These are phyloP conservation scores for Sungouiozyma ichnusensis DNA, from an alignment of 805 yeast genomes.

Conservation along the genomic window DNA sequence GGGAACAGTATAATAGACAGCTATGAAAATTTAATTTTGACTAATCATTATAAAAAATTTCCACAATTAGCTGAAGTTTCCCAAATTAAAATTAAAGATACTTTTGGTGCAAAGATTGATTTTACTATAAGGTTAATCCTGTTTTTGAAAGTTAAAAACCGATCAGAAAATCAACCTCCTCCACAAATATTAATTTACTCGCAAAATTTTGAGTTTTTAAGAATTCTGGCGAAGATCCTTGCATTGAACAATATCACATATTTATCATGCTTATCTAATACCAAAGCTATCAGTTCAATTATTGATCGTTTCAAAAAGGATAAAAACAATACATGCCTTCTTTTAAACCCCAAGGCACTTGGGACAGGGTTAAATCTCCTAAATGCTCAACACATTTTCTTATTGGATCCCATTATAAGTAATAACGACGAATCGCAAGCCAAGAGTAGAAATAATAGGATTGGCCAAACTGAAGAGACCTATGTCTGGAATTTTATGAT, in stretches of 20 bases:
- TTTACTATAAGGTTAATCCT: constrained; percentile 63
- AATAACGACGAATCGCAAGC: constrained; percentile 86
- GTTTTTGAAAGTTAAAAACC: constrained; percentile 47
- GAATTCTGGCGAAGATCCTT: constrained; percentile 56
- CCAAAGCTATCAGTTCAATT: constrained; percentile 22
- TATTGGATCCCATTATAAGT: constrained; percentile 88
- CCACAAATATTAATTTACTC: constrained; percentile 84
- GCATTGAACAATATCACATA: constrained; percentile 44
- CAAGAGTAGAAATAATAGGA: constrained; percentile 80
- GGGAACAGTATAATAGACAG: background rate
- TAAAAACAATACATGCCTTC: constrained; percentile 63
- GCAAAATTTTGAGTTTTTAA: constrained; percentile 74
- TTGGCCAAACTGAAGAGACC: constrained; percentile 76
- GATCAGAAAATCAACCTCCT: constrained; percentile 21
- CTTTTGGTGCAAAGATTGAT: constrained; percentile 82
- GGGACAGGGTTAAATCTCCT: constrained; percentile 86
- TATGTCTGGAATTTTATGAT: constrained; percentile 90
- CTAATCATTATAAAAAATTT: constrained; percentile 14
- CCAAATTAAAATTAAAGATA: constrained; percentile 33
- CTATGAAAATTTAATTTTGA: constrained; percentile 1
- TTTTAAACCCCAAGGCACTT: constrained; percentile 75
- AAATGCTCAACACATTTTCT: constrained; percentile 84
- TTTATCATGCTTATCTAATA: constrained; percentile 35
- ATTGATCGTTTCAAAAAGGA: constrained; percentile 49
- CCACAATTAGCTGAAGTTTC: constrained; percentile 36